phyloP scores from a whole-genome alignment of 768 basidiomycete species.

The Cantharellus cinnabarinus region DNA sequence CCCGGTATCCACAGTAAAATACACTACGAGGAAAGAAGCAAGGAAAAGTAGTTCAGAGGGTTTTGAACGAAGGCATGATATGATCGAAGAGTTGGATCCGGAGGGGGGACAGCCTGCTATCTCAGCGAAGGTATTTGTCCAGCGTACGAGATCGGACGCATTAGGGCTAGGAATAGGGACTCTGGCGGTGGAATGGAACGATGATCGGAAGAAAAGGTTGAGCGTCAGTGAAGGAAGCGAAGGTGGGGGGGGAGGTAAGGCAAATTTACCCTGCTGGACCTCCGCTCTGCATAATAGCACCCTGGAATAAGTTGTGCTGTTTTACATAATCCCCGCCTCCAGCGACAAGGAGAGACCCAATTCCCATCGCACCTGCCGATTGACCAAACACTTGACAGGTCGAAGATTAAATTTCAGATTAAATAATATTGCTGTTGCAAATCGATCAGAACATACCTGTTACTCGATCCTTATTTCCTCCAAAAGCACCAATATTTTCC shows the following conservation, averaged over 20 bases:
- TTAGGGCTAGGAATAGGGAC: neutral
- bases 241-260: neutral
- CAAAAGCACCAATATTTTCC: slow-evolving; percentile 1
- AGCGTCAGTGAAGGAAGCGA: neutral
- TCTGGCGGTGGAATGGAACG: neutral
- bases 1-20: neutral
- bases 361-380: neutral
- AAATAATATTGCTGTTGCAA: neutral
- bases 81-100: neutral
- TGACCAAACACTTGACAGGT: neutral
- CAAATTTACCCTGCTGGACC: neutral
- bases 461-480: neutral
- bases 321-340: neutral
- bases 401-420: neutral
- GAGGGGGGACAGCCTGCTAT: neutral
- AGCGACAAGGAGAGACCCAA: neutral
- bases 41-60: neutral
- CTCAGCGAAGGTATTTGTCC: neutral
- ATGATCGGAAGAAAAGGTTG: neutral
- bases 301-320: neutral
- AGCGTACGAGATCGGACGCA: too few species aligned
- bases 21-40: neutral
- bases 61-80: neutral
- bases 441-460: neutral
- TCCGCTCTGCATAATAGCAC: neutral